These are phyloP conservation scores for Ceratopteris richardii DNA, from an alignment of 75 land plant genomes.

Conservation along the genomic window DNA sequence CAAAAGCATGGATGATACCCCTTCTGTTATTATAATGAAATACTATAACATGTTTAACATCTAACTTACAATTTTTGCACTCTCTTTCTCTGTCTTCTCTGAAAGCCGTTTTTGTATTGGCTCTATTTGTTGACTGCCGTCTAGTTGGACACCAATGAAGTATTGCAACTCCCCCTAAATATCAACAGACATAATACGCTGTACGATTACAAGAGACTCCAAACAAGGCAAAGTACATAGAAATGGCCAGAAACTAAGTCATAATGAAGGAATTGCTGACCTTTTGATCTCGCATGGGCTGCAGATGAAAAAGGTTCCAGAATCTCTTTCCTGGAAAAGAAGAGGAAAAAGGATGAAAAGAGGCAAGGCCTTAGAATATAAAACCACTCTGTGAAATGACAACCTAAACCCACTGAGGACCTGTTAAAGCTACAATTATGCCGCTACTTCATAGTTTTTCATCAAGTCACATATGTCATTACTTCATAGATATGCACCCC, in stretches of 20 bases:
- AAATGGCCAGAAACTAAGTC: no score
- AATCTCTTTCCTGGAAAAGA: conserved; percentile 75
- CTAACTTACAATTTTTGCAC: conserved; percentile 63
- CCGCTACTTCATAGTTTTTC: no score
- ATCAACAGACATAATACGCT: conserved; percentile 8
- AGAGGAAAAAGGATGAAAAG: no score
- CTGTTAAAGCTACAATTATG: no score
- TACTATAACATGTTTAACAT: not conserved
- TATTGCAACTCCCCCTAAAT: conserved; percentile 91
- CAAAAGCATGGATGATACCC: no score
- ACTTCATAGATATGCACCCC: no score
- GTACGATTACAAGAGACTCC: not conserved
- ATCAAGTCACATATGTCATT: no score
- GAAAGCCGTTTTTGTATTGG: conserved; percentile 76
- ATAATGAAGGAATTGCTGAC: no score
- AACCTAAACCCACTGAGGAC: no score
- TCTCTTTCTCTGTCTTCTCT: conserved; percentile 58
- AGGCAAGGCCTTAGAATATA: no score
- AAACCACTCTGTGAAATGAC: no score
- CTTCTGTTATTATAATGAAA: not conserved
- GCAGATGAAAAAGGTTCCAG: conserved; percentile 96
- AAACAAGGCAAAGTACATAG: no score
- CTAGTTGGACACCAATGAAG: conserved; percentile 97
- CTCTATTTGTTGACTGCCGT: conserved; percentile 93
- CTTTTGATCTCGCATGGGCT: conserved; percentile 94